These are phyloP conservation scores for Rhodotorula diobovata DNA, from an alignment of 768 basidiomycete species.

Conservation along the genomic window DNA sequence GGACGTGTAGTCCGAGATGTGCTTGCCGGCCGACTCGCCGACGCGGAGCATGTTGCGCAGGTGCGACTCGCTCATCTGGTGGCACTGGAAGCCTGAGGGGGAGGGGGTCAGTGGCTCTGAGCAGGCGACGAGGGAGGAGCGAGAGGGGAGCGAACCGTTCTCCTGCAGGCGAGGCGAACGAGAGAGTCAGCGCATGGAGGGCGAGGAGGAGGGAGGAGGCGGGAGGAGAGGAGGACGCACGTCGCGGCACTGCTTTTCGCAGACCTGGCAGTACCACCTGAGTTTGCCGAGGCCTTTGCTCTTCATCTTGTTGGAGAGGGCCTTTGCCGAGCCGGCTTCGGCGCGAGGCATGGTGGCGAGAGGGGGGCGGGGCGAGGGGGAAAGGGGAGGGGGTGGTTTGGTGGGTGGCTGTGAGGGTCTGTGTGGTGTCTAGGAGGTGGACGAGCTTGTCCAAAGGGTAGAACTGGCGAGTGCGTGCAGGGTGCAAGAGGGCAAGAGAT, in stretches of 20 bases:
- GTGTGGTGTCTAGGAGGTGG: no score
- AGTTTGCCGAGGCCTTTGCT: conserved; percentile 69
- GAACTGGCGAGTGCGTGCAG: no score
- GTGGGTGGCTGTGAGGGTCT: neutral
- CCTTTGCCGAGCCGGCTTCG: conserved; percentile 48
- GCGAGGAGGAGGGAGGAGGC: neutral
- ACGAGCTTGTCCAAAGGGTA: no score
- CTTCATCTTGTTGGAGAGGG: conserved; percentile 42
- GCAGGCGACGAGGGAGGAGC: no score
- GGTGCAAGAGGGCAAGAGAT: no score
- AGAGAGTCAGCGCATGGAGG: neutral
- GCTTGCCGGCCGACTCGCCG: conserved; percentile 84
- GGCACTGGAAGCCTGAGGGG: conserved; percentile 98
- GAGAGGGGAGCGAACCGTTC: no score
- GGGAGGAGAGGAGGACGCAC: conserved; percentile 14
- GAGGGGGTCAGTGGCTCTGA: no score
- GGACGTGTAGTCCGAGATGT: conserved; percentile 82
- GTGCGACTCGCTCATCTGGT: conserved; percentile 80
- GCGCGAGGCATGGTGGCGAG: conserved; percentile 44
- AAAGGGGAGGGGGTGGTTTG: neutral
- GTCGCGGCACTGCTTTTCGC: conserved; percentile 88
- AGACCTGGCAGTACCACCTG: conserved; percentile 98
- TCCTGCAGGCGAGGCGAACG: conserved; percentile 57
- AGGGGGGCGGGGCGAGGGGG: no score
- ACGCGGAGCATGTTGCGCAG: conserved; percentile 95